phyloP scores from a whole-genome alignment of 257 asterid genomes.

The Paulownia fortunei region DNA sequence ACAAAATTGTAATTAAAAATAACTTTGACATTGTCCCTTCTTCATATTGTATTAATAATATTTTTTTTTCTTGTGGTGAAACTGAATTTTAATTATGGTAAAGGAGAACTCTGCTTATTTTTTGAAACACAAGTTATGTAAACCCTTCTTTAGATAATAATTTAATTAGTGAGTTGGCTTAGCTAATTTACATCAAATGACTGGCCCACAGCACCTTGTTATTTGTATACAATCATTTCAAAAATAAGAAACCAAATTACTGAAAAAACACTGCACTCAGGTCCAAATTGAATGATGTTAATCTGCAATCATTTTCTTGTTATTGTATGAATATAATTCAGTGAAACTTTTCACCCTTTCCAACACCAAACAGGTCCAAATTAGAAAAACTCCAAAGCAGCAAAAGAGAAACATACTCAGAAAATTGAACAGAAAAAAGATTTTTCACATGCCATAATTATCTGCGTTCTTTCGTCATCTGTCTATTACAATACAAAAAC shows the following conservation, averaged over 20 bases:
- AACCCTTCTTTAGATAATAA: too few relatives aligned
- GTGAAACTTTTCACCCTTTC: not conserved
- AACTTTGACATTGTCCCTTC: too few relatives aligned
- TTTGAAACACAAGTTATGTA: too few relatives aligned
- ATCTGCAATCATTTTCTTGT: not conserved
- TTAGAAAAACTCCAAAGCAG: not conserved
- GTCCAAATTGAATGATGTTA: not conserved
- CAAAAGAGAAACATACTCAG: not conserved
- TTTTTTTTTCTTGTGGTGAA: too few relatives aligned
- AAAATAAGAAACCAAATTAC: not conserved
- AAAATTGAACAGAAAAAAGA: not conserved
- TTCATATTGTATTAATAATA: too few relatives aligned
- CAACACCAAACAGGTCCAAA: not conserved
- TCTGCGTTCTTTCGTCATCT: not conserved
- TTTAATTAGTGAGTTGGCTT: too few relatives aligned
- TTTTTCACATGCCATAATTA: slow-evolving; percentile 33
- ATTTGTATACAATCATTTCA: too few relatives aligned
- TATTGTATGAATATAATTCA: not conserved
- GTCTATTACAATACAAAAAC: not conserved
- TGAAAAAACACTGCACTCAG: not conserved
- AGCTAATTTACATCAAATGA: too few relatives aligned
- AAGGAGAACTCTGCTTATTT: too few relatives aligned
- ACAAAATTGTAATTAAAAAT: not conserved
- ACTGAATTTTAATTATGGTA: too few relatives aligned
- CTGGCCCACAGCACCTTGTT: too few relatives aligned